These are phyloP conservation scores for Amanita molliuscula DNA, from an alignment of 768 basidiomycete genomes.

Conservation along the genomic window DNA sequence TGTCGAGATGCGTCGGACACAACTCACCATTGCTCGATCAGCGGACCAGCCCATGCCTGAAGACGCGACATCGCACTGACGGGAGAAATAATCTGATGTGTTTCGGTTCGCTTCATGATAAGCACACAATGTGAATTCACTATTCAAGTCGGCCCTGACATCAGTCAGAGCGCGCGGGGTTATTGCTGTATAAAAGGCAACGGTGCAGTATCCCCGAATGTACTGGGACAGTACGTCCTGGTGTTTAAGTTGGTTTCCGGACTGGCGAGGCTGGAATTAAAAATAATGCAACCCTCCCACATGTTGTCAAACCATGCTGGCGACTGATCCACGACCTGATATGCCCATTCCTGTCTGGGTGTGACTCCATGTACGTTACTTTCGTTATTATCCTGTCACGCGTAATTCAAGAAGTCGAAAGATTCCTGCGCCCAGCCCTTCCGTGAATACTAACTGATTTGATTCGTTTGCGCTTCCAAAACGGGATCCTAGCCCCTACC, in stretches of 20 bases:
- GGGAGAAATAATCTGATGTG: conserved; percentile 1
- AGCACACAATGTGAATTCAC: conserved; percentile 13
- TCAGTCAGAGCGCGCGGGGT: conserved; percentile 17
- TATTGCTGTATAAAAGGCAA: conserved; percentile 13
- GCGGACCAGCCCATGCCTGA: conserved; percentile 7
- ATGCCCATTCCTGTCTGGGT: conserved; percentile 18
- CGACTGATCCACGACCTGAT: conserved; percentile 30
- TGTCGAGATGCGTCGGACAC: conserved; percentile 1
- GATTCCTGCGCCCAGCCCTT: conserved; percentile 7
- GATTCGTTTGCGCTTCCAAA: conserved; percentile 8
- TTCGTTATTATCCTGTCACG: conserved; percentile 20
- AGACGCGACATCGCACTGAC: conserved; percentile 4
- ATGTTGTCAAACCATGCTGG: conserved; percentile 18
- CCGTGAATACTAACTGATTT: conserved; percentile 6
- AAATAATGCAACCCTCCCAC: conserved; percentile 23
- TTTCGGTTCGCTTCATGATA: conserved; percentile 6
- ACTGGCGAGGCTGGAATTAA: conserved; percentile 19
- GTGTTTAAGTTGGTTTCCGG: conserved; percentile 24
- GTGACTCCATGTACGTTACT: conserved; percentile 16
- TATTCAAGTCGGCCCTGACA: conserved; percentile 21
- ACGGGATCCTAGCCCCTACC: conserved; percentile 11
- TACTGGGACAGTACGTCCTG: conserved; percentile 14
- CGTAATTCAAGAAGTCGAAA: conserved; percentile 12
- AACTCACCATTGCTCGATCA: conserved; percentile 6
- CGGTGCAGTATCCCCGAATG: conserved; percentile 27